Conservation (phyloP, 805 yeast genomes). For the Zygosaccharomyces kombuchaensis region DNA sequence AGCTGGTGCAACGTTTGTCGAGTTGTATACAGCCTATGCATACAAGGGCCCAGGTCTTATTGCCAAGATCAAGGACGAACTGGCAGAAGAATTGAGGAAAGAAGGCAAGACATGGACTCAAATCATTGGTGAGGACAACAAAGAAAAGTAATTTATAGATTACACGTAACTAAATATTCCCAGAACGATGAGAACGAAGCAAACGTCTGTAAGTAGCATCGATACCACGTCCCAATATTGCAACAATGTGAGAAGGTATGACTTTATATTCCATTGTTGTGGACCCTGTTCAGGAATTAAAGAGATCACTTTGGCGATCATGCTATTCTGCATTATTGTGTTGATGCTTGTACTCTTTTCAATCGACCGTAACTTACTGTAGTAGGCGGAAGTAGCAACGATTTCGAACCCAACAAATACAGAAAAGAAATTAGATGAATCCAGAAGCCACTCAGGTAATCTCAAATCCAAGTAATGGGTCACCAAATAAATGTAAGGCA, state of each 20-base stretch:
- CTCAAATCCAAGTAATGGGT: conserved; percentile 13
- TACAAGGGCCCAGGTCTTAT: conserved; percentile 89
- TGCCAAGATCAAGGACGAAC: conserved; percentile 53
- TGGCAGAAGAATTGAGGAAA: conserved; percentile 53
- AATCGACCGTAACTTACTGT: conserved; percentile 26
- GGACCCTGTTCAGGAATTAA: conserved; percentile 35
- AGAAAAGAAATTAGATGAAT: conserved; percentile 33
- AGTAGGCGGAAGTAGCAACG: conserved; percentile 32
- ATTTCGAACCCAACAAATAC: conserved; percentile 34
- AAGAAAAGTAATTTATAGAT: conserved; percentile 12
- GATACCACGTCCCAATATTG: conserved; percentile 36
- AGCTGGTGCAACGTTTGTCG: conserved; percentile 90
- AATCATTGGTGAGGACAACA: conserved; percentile 61
- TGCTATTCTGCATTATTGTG: conserved; percentile 28
- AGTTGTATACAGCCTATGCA: conserved; percentile 85
- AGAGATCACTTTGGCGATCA: conserved; percentile 28
- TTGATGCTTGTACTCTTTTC: conserved; percentile 27
- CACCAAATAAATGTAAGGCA: conserved; percentile 32
- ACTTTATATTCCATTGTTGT: conserved; percentile 29
- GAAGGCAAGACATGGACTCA: conserved; percentile 84
- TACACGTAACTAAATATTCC: conserved; percentile 28
- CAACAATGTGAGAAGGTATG: conserved; percentile 23
- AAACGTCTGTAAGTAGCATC: conserved; percentile 32
- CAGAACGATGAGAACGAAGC: conserved; percentile 30
- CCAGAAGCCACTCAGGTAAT: conserved; percentile 11